Base-by-base conservation (phyloP, 306 rosid genomes). In the Geum urbanum region DNA sequence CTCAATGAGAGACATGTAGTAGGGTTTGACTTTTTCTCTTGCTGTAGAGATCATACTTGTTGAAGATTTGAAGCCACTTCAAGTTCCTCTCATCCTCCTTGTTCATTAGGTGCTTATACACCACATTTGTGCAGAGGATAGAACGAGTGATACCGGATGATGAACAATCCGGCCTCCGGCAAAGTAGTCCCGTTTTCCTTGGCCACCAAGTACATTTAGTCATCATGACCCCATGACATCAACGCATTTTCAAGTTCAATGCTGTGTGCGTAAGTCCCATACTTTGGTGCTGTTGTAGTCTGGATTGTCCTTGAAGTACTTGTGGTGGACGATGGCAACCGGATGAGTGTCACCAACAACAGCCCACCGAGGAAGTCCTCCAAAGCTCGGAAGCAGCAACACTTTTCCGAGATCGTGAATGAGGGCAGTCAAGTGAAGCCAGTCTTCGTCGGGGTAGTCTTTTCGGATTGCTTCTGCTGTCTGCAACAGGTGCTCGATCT, bases 221-320 rank as follows among this genome's bases (percentile, higher is more conserved):
- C 46, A 5, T 60, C 65, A 35, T 60, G 65, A 8, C 65, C 65
- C 65, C 65, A 60, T 1, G 65, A 60, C 22, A 60, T 60, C 64
- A 35, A 3, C 1, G 14, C 64, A 7, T 59, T 60, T 13, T 60
- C 9, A 12, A 60, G 65, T 18, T 46, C 65, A 35, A 59, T 59
- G 20, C 64, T 7, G 0, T 59, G 45, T 0, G 44, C 22, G 2
- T 35, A 59, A 37, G 37, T 16, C 7, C 46, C 65, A 15, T 60
- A 15, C 22, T 7, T 7, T 39, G 16, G 45, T 60, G 46, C 46
- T 60, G 65, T 60, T 35, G 65, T 32, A 59, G 12, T 37, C 65
- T 3, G 46, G 65, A 18, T 60, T 60, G 14, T 15, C 19, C 65
- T 60, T 60, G 65, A 60, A 60, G 65, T 60, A 37, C 65, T 6